These are phyloP conservation scores for Xylaria sp. DNA, from an alignment of 2,329 filamentous ascomycete genomes.

Conservation along the genomic window DNA sequence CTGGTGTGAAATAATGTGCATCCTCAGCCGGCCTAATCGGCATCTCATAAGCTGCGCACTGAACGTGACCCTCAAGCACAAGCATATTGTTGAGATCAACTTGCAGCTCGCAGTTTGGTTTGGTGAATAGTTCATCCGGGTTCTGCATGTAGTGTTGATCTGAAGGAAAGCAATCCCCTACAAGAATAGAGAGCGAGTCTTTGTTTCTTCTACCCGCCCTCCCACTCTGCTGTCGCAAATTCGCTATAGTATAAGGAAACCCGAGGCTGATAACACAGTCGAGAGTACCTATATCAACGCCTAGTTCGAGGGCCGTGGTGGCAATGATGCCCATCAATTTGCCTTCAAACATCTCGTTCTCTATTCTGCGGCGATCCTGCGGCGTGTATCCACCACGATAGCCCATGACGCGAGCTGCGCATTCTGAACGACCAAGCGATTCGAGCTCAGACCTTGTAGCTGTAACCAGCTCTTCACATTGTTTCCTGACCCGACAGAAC, in stretches of 20 bases:
- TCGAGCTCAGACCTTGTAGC: slow-evolving; percentile 83
- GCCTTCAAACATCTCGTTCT: slow-evolving; percentile 96
- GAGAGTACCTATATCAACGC: slow-evolving; percentile 92
- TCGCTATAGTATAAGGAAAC: slow-evolving; percentile 95
- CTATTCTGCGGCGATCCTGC: slow-evolving; percentile 87
- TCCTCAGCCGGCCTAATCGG: slow-evolving; percentile 85
- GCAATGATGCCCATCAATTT: slow-evolving; percentile 93
- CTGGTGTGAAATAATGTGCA: slow-evolving; percentile 79
- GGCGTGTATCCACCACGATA: slow-evolving; percentile 96
- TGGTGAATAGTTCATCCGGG: slow-evolving; percentile 91
- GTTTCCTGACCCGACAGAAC: slow-evolving; percentile 87
- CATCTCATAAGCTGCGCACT: slow-evolving; percentile 96
- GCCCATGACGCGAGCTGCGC: slow-evolving; percentile 85
- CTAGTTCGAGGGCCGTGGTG: slow-evolving; percentile 91
- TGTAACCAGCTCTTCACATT: slow-evolving; percentile 85
- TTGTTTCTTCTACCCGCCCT: slow-evolving; percentile 91
- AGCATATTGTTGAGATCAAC: slow-evolving; percentile 94
- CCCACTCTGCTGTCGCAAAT: slow-evolving; percentile 93
- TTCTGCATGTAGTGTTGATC: slow-evolving; percentile 99
- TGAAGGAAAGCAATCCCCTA: slow-evolving; percentile 88
- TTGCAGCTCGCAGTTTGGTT: slow-evolving; percentile 87
- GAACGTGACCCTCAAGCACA: slow-evolving; percentile 90
- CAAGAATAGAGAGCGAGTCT: slow-evolving; percentile 88
- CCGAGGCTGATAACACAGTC: slow-evolving; percentile 95
- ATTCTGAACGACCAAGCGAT: slow-evolving; percentile 77